Evolutionary conservation across 2,329 filamentous ascomycete genomes (phyloP), one percentile per base, ranked within the genome.

Genomic region (Diaporthe sp.): DNA sequence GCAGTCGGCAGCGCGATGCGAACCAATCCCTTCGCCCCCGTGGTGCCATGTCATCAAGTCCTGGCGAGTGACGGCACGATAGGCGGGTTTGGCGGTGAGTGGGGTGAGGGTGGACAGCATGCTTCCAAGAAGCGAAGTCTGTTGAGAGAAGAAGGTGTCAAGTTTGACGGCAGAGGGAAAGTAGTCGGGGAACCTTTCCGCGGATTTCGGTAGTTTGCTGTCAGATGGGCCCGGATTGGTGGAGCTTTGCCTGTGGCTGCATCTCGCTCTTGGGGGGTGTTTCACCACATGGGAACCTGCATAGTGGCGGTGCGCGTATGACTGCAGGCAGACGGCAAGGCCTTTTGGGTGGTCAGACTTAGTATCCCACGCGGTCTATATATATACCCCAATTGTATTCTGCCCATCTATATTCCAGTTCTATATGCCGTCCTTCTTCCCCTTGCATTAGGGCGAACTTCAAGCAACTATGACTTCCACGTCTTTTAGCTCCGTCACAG

Each of bases 401-500:
- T 4, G 25, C 19, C 22, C 31, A 73, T 22, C 49, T 57, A 53
- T 57, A 59, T 25, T 53, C 19, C 17, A 65, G 31, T 12, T 8
- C 1, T 42, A 58, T 49, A n/a, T 31, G 39, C 28, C 39, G 31
- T 13, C 19, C 7, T 37, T 17, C 55, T 22, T 55, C 31, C 39
- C 46, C 34, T 65, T 53, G 34, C 57, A 55, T 55, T 51, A 67
- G 71, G 46, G 42, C 37, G 1, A 46, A 46, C 53, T 10, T 61
- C 19, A 76, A 19, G 67, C 72, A 17, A 34, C 72, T 17, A 74
- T 55, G 4, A 76, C 72, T 57, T 76, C 72, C 8, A 76, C 65
- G 51, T 74, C 74, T 46, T 76, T 79, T 68, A 90, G 81, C 81
- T 90, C 87, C 3, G 87, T 87, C n/a, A 78, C 79, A 79, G 87